Conservation (phyloP, 441 rosid species). For the Adansonia grandidieri region DNA sequence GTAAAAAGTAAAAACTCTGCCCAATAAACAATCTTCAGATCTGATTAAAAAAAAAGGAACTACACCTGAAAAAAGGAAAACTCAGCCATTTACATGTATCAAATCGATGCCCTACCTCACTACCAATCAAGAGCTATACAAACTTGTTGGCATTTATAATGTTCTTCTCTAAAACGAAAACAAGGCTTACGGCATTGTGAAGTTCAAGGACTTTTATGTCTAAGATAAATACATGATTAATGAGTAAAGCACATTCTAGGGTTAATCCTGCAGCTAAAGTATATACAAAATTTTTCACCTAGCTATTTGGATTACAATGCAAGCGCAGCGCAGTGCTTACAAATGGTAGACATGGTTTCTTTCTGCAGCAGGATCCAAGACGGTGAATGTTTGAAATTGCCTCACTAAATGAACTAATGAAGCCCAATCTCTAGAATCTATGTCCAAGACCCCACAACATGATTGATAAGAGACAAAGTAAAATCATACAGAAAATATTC, state of each 20-base stretch:
- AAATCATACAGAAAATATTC: constrained; percentile 49
- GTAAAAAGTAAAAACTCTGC: too few relatives aligned
- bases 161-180: background rate
- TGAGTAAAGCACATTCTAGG: background rate
- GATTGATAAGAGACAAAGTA: constrained; percentile 47
- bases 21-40: too few relatives aligned
- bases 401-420: constrained; percentile 24
- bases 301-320: background rate
- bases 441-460: constrained; percentile 43
- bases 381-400: constrained; percentile 26
- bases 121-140: too few relatives aligned
- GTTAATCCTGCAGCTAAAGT: constrained; percentile 12
- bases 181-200: background rate
- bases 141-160: too few relatives aligned
- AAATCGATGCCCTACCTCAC: too few relatives aligned
- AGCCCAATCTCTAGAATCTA: constrained; percentile 35
- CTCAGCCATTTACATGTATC: too few relatives aligned
- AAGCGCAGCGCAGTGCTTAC: constrained; percentile 14
- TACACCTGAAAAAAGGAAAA: too few relatives aligned
- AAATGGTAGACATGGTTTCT: constrained; percentile 32
- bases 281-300: background rate
- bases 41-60: too few relatives aligned
- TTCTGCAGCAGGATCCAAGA: constrained; percentile 19
- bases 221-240: background rate
- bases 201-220: too few relatives aligned